Evolutionary conservation across 2,329 filamentous ascomycete species (phyloP), one percentile per base, ranked within the genome.

Genomic region (Penicillium sp.): DNA sequence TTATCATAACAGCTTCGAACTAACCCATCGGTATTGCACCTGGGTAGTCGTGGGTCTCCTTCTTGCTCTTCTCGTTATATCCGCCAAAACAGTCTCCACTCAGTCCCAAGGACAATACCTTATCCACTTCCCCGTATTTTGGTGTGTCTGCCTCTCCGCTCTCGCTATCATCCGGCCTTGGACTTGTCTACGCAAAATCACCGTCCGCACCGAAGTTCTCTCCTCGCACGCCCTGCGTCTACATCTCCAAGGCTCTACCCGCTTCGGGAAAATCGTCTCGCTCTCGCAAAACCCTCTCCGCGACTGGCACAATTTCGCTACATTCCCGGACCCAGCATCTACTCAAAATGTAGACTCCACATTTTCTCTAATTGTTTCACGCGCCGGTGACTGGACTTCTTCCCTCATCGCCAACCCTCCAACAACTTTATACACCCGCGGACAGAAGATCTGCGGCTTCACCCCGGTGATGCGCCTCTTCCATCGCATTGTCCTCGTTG

Each of bases 231-330:
- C 33, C 5, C 6, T 35, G 6, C 33, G 33, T 35, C 33, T 35
- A 6, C 6, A 35, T 18, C 33, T 35, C 33, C 33, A 15, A 35
- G 33, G 33, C 2, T 35, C 15, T 27, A 47, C 27, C 27, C 12
- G 23, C 2, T 54, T 54, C 35, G 51, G 35, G 6, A 80, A 81
- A 53, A 80, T 79, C 46, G 77, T 85, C 44, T 83, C 86, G 37
- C 74, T 90, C 27, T 83, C 87, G 1, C 80, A 81, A 46, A 77
- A 79, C 9, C 88, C 88, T 0, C 76, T 90, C 22, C 73, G 80
- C n/a, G 89, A 92, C 72, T 90, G 87, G 80, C 89, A 92, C 73
- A 84, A 85, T 1, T 92, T 92, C 67, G 89, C 89, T 37, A 86
- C 86, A 1, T 89, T 92, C 57, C 85, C 88, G 1, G 80, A 84